Percentiles rank a stretch among this genome's conserved stretches.
phyloP scores from a whole-genome alignment of 805 yeast species.

The Naumovozyma dairenensis region DNA sequence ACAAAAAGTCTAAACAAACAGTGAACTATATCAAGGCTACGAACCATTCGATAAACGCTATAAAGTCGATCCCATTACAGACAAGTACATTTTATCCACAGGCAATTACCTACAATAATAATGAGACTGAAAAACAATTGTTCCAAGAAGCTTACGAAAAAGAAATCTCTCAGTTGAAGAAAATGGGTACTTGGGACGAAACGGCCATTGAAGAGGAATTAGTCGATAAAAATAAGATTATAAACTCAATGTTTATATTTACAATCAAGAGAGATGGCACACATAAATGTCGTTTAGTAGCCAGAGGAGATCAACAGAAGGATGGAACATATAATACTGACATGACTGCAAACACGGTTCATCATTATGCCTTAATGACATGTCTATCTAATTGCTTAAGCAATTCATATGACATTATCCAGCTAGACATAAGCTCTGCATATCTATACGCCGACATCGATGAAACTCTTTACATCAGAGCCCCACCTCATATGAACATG shows the following conservation, averaged over 20 bases:
- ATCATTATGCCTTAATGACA: slow-evolving; percentile 2
- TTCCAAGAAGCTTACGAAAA: slow-evolving; percentile 7
- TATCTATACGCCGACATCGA: slow-evolving; percentile 1
- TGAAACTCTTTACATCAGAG: slow-evolving; percentile 2
- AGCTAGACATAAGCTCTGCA: slow-evolving; percentile 1
- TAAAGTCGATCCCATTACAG: not conserved
- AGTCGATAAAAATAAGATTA: slow-evolving; percentile 1
- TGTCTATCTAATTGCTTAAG: slow-evolving; percentile 1
- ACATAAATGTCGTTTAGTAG: slow-evolving; percentile 7
- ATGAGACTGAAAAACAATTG: slow-evolving; percentile 2
- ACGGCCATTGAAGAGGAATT: not conserved
- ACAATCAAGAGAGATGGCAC: slow-evolving; percentile 8
- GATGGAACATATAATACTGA: slow-evolving; percentile 5
- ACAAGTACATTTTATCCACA: slow-evolving; percentile 2
- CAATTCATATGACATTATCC: not conserved
- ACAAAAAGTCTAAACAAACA: not conserved
- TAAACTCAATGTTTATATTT: slow-evolving; percentile 9
- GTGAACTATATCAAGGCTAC: not conserved
- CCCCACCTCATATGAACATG: slow-evolving; percentile 4
- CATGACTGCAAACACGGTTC: slow-evolving; percentile 4
- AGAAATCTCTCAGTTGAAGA: slow-evolving; percentile 8
- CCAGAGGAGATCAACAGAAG: slow-evolving; percentile 9
- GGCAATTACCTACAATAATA: slow-evolving; percentile 5
- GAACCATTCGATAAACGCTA: not conserved
- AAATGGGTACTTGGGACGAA: slow-evolving; percentile 7